Conservation (phyloP, 495 filamentous ascomycete species). For the Aspergillus cavernicola region DNA sequence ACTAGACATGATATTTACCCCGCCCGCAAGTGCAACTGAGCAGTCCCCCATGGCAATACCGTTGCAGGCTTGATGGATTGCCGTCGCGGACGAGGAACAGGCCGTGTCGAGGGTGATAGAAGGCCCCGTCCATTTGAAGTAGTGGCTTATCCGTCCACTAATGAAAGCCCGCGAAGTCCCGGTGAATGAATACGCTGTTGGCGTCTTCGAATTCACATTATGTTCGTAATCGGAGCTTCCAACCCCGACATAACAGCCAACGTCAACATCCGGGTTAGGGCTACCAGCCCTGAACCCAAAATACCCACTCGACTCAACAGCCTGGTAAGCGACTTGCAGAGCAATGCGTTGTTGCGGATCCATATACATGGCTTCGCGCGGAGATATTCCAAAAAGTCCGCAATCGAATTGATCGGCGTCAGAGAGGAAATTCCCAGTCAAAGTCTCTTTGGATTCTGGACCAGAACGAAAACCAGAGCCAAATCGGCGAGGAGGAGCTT, state of each 20-base stretch:
- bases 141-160: conserved; percentile 30
- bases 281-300: conserved; percentile 3
- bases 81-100: conserved; percentile 41
- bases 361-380: conserved; percentile 40
- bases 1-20: conserved; percentile 31
- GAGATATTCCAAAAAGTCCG: conserved; percentile 38
- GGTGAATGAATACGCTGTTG: conserved; percentile 31
- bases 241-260: conserved; percentile 35
- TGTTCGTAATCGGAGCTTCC: conserved; percentile 28
- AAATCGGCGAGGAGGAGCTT: not conserved
- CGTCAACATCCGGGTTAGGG: not conserved
- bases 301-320: conserved; percentile 36
- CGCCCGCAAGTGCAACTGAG: conserved; percentile 30
- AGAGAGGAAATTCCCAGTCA: conserved; percentile 26
- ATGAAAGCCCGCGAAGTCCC: conserved; percentile 29
- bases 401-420: conserved; percentile 38
- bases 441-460: conserved; percentile 1
- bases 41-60: conserved; percentile 31
- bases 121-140: conserved; percentile 48
- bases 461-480: too few relatives aligned
- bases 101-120: conserved; percentile 39
- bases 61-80: conserved; percentile 33
- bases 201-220: conserved; percentile 25
- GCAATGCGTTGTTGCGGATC: conserved; percentile 48
- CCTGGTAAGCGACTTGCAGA: conserved; percentile 41